Percentiles rank a stretch among this genome's conserved stretches.
phyloP scores from a whole-genome alignment of 2,329 filamentous ascomycete genomes.

The Periconia digitata region DNA sequence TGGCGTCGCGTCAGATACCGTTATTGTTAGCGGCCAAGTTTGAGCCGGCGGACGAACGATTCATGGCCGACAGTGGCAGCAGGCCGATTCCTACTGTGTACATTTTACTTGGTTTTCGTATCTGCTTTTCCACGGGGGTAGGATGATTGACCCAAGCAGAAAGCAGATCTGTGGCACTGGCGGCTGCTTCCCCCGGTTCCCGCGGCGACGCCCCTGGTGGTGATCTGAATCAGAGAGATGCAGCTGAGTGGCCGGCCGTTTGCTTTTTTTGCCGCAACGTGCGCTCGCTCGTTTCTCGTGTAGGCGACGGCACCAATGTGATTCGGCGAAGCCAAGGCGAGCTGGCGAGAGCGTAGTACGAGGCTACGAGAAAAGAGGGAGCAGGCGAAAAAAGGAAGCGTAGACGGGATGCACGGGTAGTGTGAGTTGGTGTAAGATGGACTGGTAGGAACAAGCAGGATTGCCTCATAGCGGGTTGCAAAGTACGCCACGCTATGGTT shows the following conservation, averaged over 20 bases:
- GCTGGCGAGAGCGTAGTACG: not conserved
- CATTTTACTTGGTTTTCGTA: too few species aligned
- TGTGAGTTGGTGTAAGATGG: too few species aligned
- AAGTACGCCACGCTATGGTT: slow-evolving; percentile 2
- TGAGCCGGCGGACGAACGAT: not conserved
- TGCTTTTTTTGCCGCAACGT: not conserved
- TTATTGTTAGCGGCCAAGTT: too few species aligned
- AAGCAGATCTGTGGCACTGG: not conserved
- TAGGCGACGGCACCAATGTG: not conserved
- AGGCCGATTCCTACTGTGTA: too few species aligned
- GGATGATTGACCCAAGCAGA: not conserved
- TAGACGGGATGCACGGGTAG: not conserved
- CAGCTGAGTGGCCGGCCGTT: not conserved
- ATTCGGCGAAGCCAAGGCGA: not conserved
- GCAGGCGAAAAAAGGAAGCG: not conserved
- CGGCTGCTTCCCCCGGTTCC: not conserved
- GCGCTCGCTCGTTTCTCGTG: slow-evolving; percentile 8
- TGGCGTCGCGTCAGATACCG: not conserved
- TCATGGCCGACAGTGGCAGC: not conserved
- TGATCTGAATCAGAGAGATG: not conserved
- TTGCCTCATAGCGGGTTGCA: too few species aligned
- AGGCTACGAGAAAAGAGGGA: not conserved
- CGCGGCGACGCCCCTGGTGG: not conserved
- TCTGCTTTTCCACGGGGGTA: too few species aligned
- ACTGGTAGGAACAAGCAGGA: not conserved